phyloP scores from a whole-genome alignment of 2,329 filamentous ascomycete genomes.

The Aspergillus fijiensis region DNA sequence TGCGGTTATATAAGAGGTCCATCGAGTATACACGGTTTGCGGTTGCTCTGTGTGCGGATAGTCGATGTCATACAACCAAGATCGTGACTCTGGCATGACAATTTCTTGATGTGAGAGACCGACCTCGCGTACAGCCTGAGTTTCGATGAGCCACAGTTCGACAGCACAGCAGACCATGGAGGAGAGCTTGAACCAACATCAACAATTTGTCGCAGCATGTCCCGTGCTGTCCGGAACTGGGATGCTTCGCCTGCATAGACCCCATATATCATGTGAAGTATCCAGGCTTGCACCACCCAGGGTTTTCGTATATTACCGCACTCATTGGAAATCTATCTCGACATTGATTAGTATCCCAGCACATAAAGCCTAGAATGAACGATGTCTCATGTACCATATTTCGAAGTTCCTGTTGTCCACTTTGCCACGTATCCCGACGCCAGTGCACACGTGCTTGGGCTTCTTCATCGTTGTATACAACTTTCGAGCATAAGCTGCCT shows the following conservation, averaged over 20 bases:
- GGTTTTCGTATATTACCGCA: background rate
- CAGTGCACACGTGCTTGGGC: background rate
- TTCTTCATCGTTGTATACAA: no score
- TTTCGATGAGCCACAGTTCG: background rate
- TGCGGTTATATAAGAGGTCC: background rate
- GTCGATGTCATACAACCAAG: background rate
- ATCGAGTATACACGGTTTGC: background rate
- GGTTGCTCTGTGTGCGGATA: constrained; percentile 11
- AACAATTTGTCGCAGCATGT: background rate
- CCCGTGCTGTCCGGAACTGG: background rate
- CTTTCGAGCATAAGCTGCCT: background rate
- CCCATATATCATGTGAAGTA: background rate
- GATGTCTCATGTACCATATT: background rate
- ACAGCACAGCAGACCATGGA: background rate
- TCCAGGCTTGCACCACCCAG: background rate
- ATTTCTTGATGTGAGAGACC: constrained; percentile 5
- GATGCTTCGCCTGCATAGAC: background rate
- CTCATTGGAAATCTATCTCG: no score
- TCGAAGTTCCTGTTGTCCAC: background rate
- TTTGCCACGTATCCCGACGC: background rate
- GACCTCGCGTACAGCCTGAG: background rate
- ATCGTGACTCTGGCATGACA: background rate
- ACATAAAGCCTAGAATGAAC: background rate
- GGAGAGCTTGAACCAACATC: background rate
- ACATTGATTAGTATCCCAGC: no score